phyloP scores from a whole-genome alignment of 2,329 filamentous ascomycete species.

The Aspergillus vadensis region DNA sequence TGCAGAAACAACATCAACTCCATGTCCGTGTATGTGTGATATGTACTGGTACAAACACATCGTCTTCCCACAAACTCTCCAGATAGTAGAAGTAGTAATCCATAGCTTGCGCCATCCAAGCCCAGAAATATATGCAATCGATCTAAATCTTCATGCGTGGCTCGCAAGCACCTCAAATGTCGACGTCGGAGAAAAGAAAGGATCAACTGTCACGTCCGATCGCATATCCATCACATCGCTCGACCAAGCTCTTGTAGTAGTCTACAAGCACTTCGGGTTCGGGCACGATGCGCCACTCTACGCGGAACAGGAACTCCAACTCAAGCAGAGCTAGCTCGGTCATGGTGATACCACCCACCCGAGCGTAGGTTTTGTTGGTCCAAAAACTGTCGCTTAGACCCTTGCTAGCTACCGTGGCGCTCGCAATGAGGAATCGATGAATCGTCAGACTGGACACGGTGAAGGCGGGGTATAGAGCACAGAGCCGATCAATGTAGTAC shows the following conservation, averaged over 20 bases:
- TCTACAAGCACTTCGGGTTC: constrained; percentile 90
- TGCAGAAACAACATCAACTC: constrained; percentile 23
- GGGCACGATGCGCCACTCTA: constrained; percentile 96
- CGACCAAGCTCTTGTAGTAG: constrained; percentile 87
- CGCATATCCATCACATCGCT: constrained; percentile 61
- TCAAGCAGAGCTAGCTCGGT: constrained; percentile 88
- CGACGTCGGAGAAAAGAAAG: not conserved
- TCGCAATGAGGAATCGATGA: constrained; percentile 94
- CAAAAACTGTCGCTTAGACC: constrained; percentile 95
- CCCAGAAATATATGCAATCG: constrained; percentile 9
- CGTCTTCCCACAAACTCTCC: not conserved
- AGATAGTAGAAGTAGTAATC: not conserved
- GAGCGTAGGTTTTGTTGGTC: constrained; percentile 96
- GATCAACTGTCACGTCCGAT: constrained; percentile 45
- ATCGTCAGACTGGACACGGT: constrained; percentile 96
- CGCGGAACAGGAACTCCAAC: constrained; percentile 85
- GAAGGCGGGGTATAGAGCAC: constrained; percentile 88
- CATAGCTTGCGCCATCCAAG: not conserved
- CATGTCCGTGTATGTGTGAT: constrained; percentile 20
- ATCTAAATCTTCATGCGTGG: constrained; percentile 1
- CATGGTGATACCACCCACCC: constrained; percentile 88
- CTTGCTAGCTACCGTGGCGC: constrained; percentile 92
- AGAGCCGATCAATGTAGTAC: constrained; percentile 95
- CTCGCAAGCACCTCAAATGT: not conserved
- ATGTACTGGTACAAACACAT: constrained; percentile 18